Base-by-base conservation (phyloP, 177 flowering plant species). In the Vitis hybrid region DNA sequence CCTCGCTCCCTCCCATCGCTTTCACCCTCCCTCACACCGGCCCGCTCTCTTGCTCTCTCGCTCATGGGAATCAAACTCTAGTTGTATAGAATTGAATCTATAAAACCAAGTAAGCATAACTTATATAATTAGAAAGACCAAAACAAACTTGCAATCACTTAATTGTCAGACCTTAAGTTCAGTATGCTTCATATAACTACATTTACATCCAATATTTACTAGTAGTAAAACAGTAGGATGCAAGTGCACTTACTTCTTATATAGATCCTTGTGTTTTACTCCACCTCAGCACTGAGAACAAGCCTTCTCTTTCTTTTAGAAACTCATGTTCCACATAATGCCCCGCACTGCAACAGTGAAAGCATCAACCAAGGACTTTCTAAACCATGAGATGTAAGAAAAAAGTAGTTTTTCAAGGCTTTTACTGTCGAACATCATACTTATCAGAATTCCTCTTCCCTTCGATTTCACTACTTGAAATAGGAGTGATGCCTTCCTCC, bases 201-300 rank as follows among this genome's bases (percentile, higher is more conserved):
- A 64, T 64, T 4, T 3, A 64, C 56, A 48, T 48, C 26, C 19
- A 17, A 48, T 64, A 14, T 48, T 49, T 40, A 14, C 32, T 14
- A 18, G 12, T 62, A 11, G 19, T 10, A 14, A 45, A 40, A 45
- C 17, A 18, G 19, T 60, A 58, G 55, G 60, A 65, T 19, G 12
- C 45, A 34, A 34, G 45, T 34, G 66, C 32, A 72, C 88, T 49
- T 85, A 93, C 98, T 83, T 90, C 73, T 90, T 93, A 81, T 86
- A 89, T 14, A 94, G 86, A 70, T 75, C 79, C 78, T 77, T 87
- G 88, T 76, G 66, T 76, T 79, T 18, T 68, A 62, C 70, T 85
- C 90, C 76, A 88, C 54, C 50, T 82, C 94, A 70, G 71, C 76
- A 78, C 73, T 78, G 52, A 89, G 80, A 77, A 77, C 80, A 65